Evolutionary conservation across 164 flowering plant species (phyloP).

Genomic region (Tinospora cordifolia): DNA sequence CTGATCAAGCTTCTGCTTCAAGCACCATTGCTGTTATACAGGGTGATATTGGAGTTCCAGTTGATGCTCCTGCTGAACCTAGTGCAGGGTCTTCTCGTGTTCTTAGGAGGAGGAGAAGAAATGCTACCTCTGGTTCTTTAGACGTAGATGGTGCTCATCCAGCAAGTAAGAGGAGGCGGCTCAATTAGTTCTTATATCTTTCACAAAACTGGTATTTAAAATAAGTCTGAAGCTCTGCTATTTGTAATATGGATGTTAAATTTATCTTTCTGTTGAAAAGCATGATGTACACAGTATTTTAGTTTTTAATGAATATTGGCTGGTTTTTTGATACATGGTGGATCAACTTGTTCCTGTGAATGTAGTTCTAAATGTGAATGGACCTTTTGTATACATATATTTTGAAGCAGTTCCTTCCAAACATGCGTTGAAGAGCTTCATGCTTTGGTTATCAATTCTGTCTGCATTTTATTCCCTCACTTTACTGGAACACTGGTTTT

Average conservation of each 20-base stretch:
- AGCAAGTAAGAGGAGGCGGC: not conserved
- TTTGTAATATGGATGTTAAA: not conserved
- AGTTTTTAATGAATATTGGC: not conserved
- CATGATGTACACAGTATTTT: not conserved
- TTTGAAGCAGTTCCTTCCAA: no score
- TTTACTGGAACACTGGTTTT: no score
- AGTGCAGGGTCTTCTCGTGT: conserved; percentile 25
- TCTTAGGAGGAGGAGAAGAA: conserved; percentile 24
- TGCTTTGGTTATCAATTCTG: no score
- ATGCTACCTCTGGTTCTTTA: conserved; percentile 11
- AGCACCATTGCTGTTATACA: conserved; percentile 35
- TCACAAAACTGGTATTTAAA: not conserved
- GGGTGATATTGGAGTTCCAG: conserved; percentile 17
- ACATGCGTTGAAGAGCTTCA: no score
- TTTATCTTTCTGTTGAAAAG: not conserved
- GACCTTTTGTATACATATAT: no score
- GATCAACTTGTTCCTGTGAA: not conserved
- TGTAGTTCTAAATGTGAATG: no score
- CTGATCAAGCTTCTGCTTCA: conserved; percentile 29
- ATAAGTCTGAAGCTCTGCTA: not conserved
- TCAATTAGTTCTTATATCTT: not conserved
- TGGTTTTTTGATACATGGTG: not conserved
- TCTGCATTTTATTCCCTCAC: no score
- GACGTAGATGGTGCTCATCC: conserved; percentile 6
- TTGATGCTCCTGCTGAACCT: conserved; percentile 21